phyloP scores from a whole-genome alignment of 176 grass and related monocot species.

The Dactylis glomerata region DNA sequence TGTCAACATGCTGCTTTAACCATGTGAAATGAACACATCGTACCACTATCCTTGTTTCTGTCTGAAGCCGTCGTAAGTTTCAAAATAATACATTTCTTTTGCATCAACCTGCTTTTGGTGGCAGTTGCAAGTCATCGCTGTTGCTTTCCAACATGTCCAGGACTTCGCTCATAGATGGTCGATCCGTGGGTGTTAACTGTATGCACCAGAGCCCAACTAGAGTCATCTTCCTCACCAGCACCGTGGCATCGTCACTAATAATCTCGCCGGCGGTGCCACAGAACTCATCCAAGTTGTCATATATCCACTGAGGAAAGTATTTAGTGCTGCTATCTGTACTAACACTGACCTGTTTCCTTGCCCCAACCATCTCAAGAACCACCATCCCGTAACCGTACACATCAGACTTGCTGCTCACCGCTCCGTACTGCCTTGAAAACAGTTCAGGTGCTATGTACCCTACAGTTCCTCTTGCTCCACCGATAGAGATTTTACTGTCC shows the following conservation, averaged over 20 bases:
- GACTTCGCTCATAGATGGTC: not conserved
- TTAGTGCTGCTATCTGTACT: not conserved
- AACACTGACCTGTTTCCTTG: not conserved
- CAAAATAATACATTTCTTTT: no score
- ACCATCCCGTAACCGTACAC: constrained; percentile 27
- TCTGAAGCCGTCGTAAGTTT: not conserved
- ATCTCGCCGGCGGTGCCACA: not conserved
- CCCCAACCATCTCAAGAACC: constrained; percentile 20
- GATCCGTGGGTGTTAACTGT: constrained; percentile 5
- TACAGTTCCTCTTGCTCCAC: constrained; percentile 7
- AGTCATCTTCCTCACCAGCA: not conserved
- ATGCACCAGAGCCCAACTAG: constrained; percentile 23
- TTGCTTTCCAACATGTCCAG: not conserved
- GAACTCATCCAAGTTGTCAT: constrained; percentile 7
- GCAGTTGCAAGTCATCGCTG: not conserved
- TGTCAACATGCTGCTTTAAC: no score
- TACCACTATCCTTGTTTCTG: no score
- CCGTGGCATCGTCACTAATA: not conserved
- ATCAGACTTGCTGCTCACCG: constrained; percentile 7
- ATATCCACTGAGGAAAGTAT: not conserved
- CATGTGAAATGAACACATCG: no score
- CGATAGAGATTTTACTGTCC: constrained; percentile 20
- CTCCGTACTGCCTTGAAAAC: constrained; percentile 25
- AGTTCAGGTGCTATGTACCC: constrained; percentile 41
- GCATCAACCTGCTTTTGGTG: no score